Percentiles rank a stretch among this genome's conserved stretches.
Conservation (phyloP, 176 grass and related monocot genomes). For the Hordeum marinum region DNA sequence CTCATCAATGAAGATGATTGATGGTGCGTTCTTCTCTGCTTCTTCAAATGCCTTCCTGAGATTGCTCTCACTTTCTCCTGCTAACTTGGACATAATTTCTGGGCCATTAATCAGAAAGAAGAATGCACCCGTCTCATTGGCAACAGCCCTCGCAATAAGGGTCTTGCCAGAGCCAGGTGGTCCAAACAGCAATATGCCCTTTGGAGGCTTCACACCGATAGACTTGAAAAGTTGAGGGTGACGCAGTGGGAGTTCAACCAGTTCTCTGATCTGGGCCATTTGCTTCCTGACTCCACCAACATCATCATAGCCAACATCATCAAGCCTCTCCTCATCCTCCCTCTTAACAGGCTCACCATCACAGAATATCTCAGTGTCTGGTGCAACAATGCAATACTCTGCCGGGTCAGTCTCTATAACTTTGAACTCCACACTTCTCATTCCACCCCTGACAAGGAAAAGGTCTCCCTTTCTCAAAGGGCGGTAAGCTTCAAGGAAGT, state of each 20-base stretch:
- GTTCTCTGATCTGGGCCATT: constrained; percentile 81
- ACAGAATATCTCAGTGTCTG: constrained; percentile 89
- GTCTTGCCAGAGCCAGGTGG: constrained; percentile 88
- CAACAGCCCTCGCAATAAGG: constrained; percentile 71
- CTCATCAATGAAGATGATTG: constrained; percentile 90
- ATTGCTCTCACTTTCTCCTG: constrained; percentile 87
- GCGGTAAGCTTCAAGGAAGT: constrained; percentile 80
- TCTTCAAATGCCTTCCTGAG: constrained; percentile 92
- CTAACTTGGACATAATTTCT: constrained; percentile 89
- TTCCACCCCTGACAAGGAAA: constrained; percentile 81
- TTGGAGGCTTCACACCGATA: constrained; percentile 80
- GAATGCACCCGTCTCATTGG: constrained; percentile 84
- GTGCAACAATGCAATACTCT: constrained; percentile 83
- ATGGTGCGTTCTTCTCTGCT: constrained; percentile 85
- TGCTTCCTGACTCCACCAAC: constrained; percentile 86
- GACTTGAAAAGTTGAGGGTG: constrained; percentile 65
- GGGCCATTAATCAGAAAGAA: constrained; percentile 91
- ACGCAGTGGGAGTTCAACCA: constrained; percentile 57
- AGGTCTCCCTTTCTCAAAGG: constrained; percentile 80
- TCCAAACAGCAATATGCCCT: constrained; percentile 69
- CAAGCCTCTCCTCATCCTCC: constrained; percentile 82
- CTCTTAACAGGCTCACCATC: constrained; percentile 89
- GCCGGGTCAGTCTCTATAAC: constrained; percentile 76
- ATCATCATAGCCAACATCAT: constrained; percentile 84
- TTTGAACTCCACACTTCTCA: constrained; percentile 88